phyloP scores from a whole-genome alignment of 192 early-diverging fungal genomes.

The Coemansia sp. region DNA sequence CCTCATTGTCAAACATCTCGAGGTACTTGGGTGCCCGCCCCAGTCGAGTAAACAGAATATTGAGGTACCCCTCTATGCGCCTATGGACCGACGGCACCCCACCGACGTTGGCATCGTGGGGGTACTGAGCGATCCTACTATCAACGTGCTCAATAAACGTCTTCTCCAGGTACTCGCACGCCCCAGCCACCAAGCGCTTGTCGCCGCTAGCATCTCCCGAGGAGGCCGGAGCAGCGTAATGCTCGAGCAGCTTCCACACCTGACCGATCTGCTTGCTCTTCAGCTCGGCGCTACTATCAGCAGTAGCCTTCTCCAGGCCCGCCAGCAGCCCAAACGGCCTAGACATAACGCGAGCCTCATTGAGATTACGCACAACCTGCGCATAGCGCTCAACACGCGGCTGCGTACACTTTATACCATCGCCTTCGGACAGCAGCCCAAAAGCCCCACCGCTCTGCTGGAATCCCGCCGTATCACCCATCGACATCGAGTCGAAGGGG shows the following conservation, averaged over 20 bases:
- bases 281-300: constrained; percentile 38
- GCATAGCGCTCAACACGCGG: constrained; percentile 44
- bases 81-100: constrained; percentile 76
- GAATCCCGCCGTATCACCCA: not conserved
- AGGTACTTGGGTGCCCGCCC: constrained; percentile 48
- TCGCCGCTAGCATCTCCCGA: not conserved
- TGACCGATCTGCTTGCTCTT: constrained; percentile 49
- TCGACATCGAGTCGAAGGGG: not conserved
- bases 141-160: constrained; percentile 57
- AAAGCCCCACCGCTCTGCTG: not conserved
- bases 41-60: constrained; percentile 64
- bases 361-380: constrained; percentile 32
- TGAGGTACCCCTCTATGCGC: constrained; percentile 70
- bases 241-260: constrained; percentile 32
- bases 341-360: constrained; percentile 27
- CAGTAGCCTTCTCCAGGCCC: constrained; percentile 32
- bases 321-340: constrained; percentile 25
- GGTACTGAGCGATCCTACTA: constrained; percentile 57
- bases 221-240: not conserved
- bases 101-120: constrained; percentile 68
- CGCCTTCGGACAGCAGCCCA: constrained; percentile 4
- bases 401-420: constrained; percentile 5
- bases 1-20: constrained; percentile 55
- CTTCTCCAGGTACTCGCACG: constrained; percentile 53
- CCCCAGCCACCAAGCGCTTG: constrained; percentile 10